Evolutionary conservation across 2,329 filamentous ascomycete species (phyloP).

Genomic region (Torrubiellomyces zombiae): DNA sequence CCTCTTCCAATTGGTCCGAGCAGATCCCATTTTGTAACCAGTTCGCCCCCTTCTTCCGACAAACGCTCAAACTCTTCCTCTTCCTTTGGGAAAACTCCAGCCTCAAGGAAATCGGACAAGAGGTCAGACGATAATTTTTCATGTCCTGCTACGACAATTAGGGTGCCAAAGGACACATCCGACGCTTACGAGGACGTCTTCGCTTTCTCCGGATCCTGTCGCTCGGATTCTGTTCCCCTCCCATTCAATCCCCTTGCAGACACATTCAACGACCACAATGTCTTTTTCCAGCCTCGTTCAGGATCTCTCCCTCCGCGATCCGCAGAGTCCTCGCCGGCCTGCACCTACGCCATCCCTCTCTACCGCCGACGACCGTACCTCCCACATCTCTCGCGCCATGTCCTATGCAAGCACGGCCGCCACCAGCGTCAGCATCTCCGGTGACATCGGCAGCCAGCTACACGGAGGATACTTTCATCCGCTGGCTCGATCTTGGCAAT

Average conservation of each 20-base stretch:
- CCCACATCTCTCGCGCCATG: constrained; percentile 45
- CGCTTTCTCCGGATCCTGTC: too few species aligned
- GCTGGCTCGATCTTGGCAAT: constrained; percentile 65
- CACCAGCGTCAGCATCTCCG: constrained; percentile 52
- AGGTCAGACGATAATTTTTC: too few species aligned
- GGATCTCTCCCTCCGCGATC: constrained; percentile 43
- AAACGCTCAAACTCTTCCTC: too few species aligned
- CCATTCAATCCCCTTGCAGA: background rate
- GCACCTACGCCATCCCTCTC: constrained; percentile 30
- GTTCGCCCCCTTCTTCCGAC: too few species aligned
- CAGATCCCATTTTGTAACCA: too few species aligned
- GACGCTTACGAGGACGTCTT: too few species aligned
- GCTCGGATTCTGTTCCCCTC: background rate
- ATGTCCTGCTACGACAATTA: too few species aligned
- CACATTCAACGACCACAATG: constrained; percentile 24
- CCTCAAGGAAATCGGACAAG: too few species aligned
- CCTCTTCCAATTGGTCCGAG: too few species aligned
- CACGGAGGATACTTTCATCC: constrained; percentile 74
- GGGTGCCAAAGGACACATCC: too few species aligned
- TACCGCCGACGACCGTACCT: constrained; percentile 42
- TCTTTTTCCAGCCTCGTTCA: constrained; percentile 54
- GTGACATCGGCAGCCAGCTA: constrained; percentile 68
- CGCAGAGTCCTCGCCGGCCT: constrained; percentile 28
- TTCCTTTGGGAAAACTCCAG: too few species aligned
- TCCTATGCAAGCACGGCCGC: constrained; percentile 50